phyloP scores from a whole-genome alignment of 495 filamentous ascomycete species.

The Aspergillus baeticus region DNA sequence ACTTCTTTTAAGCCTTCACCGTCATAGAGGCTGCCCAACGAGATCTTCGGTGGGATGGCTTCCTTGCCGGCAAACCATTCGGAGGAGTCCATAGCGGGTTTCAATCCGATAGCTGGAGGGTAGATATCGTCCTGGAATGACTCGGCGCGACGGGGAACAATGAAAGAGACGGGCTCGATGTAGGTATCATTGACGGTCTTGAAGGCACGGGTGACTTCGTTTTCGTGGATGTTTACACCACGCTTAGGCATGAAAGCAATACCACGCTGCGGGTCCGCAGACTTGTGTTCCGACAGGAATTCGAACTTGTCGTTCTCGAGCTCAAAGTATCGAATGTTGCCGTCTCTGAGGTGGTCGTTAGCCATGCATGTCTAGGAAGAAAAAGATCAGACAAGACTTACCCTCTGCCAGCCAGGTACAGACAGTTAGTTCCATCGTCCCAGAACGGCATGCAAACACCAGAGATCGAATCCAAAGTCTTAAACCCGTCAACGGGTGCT shows the following conservation, averaged over 20 bases:
- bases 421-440: constrained; percentile 90
- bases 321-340: constrained; percentile 98
- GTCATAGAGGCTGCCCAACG: constrained; percentile 87
- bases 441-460: constrained; percentile 99
- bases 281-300: constrained; percentile 93
- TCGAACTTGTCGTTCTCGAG: constrained; percentile 98
- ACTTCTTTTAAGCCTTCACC: constrained; percentile 75
- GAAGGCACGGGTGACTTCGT: constrained; percentile 92
- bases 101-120: constrained; percentile 73
- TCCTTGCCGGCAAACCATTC: constrained; percentile 89
- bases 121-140: constrained; percentile 97
- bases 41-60: constrained; percentile 82
- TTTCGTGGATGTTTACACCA: constrained; percentile 93
- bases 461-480: constrained; percentile 86
- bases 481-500: constrained; percentile 86
- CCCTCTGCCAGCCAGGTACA: constrained; percentile 97
- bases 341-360: constrained; percentile 61
- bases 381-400: constrained; percentile 41
- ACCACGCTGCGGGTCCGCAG: constrained; percentile 87
- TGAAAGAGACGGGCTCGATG: constrained; percentile 96
- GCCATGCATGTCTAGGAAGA: constrained; percentile 1
- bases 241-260: constrained; percentile 94
- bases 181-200: constrained; percentile 94
- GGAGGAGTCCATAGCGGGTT: constrained; percentile 71
- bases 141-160: constrained; percentile 92